Evolutionary conservation across 2,329 filamentous ascomycete species (phyloP).

Genomic region (Exophiala dermatitidis): DNA sequence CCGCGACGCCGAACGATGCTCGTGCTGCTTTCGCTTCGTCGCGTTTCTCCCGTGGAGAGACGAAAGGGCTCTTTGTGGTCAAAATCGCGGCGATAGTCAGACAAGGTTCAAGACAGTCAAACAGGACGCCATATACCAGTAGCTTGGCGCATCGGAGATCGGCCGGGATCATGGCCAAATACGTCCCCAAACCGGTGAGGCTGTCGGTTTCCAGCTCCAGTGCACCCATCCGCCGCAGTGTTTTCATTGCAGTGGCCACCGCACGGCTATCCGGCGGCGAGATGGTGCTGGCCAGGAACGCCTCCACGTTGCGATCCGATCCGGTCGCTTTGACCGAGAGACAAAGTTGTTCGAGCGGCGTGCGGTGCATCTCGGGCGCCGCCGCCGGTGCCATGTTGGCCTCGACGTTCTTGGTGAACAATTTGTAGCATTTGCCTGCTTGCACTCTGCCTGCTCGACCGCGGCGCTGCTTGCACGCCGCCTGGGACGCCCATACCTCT

Average conservation of each 20-base stretch:
- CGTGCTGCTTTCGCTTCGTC: slow-evolving; percentile 74
- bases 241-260: slow-evolving; percentile 73
- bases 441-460: slow-evolving; percentile 90
- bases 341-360: slow-evolving; percentile 89
- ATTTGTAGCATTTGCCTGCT: slow-evolving; percentile 86
- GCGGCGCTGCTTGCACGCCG: slow-evolving; percentile 87
- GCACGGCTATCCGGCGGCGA: slow-evolving; percentile 81
- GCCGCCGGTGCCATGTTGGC: slow-evolving; percentile 76
- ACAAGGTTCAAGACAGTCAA: slow-evolving; percentile 82
- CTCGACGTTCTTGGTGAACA: slow-evolving; percentile 83
- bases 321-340: slow-evolving; percentile 82
- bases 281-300: slow-evolving; percentile 76
- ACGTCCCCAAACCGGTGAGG: slow-evolving; percentile 81
- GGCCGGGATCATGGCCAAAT: slow-evolving; percentile 90
- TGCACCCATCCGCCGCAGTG: slow-evolving; percentile 79
- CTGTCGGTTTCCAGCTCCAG: slow-evolving; percentile 65
- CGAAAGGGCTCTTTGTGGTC: slow-evolving; percentile 73
- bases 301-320: slow-evolving; percentile 68
- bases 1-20: slow-evolving; percentile 62
- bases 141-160: slow-evolving; percentile 90
- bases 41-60: slow-evolving; percentile 73
- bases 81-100: slow-evolving; percentile 85
- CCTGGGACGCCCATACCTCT: slow-evolving; percentile 89
- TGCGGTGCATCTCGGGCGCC: slow-evolving; percentile 86
- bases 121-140: slow-evolving; percentile 90